Base-by-base conservation (phyloP, 148 eudicot genomes). In the Camellia japonica region DNA sequence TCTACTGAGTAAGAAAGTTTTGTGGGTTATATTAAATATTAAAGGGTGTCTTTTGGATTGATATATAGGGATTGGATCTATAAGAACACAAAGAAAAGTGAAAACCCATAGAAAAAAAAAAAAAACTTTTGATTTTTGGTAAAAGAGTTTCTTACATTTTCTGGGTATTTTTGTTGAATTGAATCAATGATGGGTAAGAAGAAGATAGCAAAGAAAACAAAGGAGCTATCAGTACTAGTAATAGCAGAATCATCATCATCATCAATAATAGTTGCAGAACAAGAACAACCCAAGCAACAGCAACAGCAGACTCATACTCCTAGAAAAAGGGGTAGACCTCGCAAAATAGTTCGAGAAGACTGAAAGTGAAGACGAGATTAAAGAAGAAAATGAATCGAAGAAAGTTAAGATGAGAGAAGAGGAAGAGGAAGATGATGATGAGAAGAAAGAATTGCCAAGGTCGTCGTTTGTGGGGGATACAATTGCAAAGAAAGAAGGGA, bases 281-380 rank as follows among this genome's bases (percentile, higher is more conserved):
- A 30, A 30, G 38, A 30, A 30, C 38, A 30, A 30, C 38, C 38
- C 1, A 30, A 30, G 38, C 38, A 30, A 30, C 38, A 30, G 38
- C 42, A 30, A 44, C 64, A 51, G 7, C 77, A 62, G 0, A 74
- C 68, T 19, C 70, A 68, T 16, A 81, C 81, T 72, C 86, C 84
- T 47, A 81, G 89, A 18, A 87, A 87, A 75, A 84, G 89, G 75
- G 89, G 89, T 3, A 81, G 89, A 71, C 89, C 89, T 7, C 59
- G 85, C 14, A 87, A 87, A 82, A 70, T 83, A 11, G 51, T 86
- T 86, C 11, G 82, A 80, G 19, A 55, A 74, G 64, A 74, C 63
- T 62, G 71, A 80, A 13, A 71, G 74, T 13, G 38, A 18, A 71
- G 58, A 46, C 3, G 63, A 73, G 60, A 43, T 70, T 19, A 2